phyloP scores from a whole-genome alignment of 2,329 filamentous ascomycete genomes.

The Tolypocladium inflatum region DNA sequence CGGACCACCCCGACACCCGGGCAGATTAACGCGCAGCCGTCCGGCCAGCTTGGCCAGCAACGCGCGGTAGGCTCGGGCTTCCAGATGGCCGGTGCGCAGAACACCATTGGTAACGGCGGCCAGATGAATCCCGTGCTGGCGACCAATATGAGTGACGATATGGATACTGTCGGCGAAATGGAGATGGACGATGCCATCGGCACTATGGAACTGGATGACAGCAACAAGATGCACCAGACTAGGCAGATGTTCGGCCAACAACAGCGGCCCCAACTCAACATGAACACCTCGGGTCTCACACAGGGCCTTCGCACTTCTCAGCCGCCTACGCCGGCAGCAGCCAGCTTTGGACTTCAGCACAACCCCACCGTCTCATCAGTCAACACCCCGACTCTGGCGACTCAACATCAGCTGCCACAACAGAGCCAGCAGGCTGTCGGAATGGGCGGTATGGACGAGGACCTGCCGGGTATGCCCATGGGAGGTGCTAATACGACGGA shows the following conservation, averaged over 20 bases:
- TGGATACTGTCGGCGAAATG: constrained; percentile 89
- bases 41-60: constrained; percentile 24
- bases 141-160: constrained; percentile 43
- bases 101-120: constrained; percentile 14
- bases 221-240: constrained; percentile 57
- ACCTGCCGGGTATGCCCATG: constrained; percentile 53
- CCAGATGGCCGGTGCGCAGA: constrained; percentile 28
- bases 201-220: constrained; percentile 53
- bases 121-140: constrained; percentile 35
- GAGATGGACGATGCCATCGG: constrained; percentile 83
- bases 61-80: constrained; percentile 19
- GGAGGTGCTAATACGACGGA: constrained; percentile 46
- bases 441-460: constrained; percentile 60
- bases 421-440: constrained; percentile 47
- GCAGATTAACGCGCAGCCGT: constrained; percentile 17
- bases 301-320: constrained; percentile 79
- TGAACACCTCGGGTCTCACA: constrained; percentile 65
- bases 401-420: constrained; percentile 60
- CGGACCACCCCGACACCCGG: constrained; percentile 20
- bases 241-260: constrained; percentile 60
- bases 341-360: constrained; percentile 72
- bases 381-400: constrained; percentile 85
- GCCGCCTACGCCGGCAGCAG: constrained; percentile 72
- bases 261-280: constrained; percentile 61
- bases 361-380: constrained; percentile 96